Evolutionary conservation across 345 rosid species (phyloP), one percentile per base, ranked within the genome.

Genomic region (Rhodamnia argentea): DNA sequence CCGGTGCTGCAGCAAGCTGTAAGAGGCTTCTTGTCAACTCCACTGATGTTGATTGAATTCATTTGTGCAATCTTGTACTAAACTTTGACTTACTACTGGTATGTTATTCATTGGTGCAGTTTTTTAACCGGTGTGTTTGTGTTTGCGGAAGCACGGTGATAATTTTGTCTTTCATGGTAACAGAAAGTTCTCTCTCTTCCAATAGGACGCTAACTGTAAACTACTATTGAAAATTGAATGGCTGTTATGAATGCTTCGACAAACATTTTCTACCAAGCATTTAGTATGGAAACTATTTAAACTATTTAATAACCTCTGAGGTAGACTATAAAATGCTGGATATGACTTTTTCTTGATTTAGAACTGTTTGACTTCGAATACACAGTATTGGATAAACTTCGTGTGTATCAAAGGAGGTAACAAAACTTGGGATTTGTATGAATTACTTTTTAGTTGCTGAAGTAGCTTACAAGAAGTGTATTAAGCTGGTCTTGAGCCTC

Each of bases 121-220:
- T 96, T 89, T 89, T 94, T 94, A 88, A 96, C 96, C 42, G 95
- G 98, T 32, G 99, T 95, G 51, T 95, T 95, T 87, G 98, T 95
- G 82, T 95, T 92, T 87, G 98, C 94, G n/a, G 99, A 98, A 24
- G 95, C 99, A 84, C 93, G 97, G 99, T 94, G 84, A 83, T 94
- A 84, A 78, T n/a, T n/a, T 60, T 1, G 0, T n/a, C 3, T 60
- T 60, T 13, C 37, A 27, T 60, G 74, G 37, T 27, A 6, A 14
- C 18, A 60, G 7, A 60, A 13, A 27, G 10, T 14, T 1, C 40
- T 13, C 32, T 26, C 10, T 13, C 20, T 60, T 60, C 40, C 4
- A 60, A 27, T 60, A 27, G 40, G 37, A 60, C 37, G 1, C 37
- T 1, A 60, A 2, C 10, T 14, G 20, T 27, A 1, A n/a, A 1